These are phyloP conservation scores for Cokeromyces recurvatus DNA, from an alignment of 371 early-diverging fungal species.

Conservation along the genomic window DNA sequence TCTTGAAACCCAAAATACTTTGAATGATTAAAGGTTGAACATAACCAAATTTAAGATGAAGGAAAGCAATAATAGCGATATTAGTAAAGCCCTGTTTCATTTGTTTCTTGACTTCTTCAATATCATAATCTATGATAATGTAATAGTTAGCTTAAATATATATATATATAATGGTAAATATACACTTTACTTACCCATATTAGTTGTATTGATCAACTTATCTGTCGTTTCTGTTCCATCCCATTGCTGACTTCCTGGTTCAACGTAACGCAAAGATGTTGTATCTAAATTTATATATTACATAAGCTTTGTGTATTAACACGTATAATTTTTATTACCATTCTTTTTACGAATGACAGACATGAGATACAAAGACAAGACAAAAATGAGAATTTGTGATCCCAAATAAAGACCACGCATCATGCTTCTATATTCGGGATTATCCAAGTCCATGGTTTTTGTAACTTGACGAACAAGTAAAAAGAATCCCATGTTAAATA, in stretches of 20 bases:
- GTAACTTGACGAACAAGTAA: constrained; percentile 29
- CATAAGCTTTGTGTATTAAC: too few relatives aligned
- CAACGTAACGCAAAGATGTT: constrained; percentile 35
- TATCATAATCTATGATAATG: constrained; percentile 68
- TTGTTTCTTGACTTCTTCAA: constrained; percentile 63
- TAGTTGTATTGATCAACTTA: constrained; percentile 27
- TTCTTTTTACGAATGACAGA: constrained; percentile 32
- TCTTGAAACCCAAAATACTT: constrained; percentile 67
- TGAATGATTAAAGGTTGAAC: constrained; percentile 84
- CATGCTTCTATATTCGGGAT: constrained; percentile 12
- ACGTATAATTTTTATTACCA: constrained; percentile 15
- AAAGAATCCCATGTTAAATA: constrained; percentile 30
- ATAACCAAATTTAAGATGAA: constrained; percentile 84
- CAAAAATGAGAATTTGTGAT: constrained; percentile 25
- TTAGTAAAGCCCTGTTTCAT: constrained; percentile 64
- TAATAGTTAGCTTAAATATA: neutral
- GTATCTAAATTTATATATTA: constrained; percentile 16
- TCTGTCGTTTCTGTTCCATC: constrained; percentile 33
- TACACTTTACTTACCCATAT: constrained; percentile 27
- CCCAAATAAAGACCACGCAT: constrained; percentile 30
- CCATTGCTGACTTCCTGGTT: constrained; percentile 33
- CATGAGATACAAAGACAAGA: constrained; percentile 28
- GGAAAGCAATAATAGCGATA: constrained; percentile 60
- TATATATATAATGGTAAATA: too few relatives aligned
- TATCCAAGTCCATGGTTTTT: constrained; percentile 27